Conservation (phyloP, 2,329 filamentous ascomycete genomes). For the Colletotrichum horii region DNA sequence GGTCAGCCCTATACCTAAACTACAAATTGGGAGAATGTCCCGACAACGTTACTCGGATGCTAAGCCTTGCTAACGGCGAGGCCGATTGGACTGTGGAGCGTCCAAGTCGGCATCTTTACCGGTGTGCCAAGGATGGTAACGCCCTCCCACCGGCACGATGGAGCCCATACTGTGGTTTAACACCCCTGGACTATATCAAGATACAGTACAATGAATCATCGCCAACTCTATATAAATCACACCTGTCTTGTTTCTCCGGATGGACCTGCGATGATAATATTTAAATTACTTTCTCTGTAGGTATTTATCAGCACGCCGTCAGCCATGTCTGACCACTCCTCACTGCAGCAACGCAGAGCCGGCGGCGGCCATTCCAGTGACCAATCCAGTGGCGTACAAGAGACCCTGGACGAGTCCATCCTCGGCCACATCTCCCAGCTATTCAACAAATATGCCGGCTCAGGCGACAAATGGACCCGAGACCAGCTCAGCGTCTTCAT, state of each 20-base stretch:
- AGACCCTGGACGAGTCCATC: conserved; percentile 32
- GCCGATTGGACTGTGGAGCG: background rate
- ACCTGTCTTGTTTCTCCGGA: background rate
- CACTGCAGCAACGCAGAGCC: background rate
- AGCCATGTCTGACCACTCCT: background rate
- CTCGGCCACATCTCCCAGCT: conserved; percentile 49
- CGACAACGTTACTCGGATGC: background rate
- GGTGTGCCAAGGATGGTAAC: background rate
- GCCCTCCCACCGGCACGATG: background rate
- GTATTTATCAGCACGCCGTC: background rate
- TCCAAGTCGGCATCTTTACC: background rate
- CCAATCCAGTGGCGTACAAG: background rate
- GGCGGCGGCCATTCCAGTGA: background rate
- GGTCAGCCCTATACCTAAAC: background rate
- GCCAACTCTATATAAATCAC: background rate
- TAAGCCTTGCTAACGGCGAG: background rate
- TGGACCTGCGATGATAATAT: too few relatives aligned
- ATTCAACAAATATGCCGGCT: conserved; percentile 48
- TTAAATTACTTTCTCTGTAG: background rate
- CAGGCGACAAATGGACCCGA: conserved; percentile 47
- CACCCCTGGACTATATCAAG: background rate
- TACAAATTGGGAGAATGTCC: background rate
- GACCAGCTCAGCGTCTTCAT: conserved; percentile 51
- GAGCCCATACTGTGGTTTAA: background rate
- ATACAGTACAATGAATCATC: background rate